phyloP scores from a whole-genome alignment of 805 yeast genomes.

The Candida quercuum region DNA sequence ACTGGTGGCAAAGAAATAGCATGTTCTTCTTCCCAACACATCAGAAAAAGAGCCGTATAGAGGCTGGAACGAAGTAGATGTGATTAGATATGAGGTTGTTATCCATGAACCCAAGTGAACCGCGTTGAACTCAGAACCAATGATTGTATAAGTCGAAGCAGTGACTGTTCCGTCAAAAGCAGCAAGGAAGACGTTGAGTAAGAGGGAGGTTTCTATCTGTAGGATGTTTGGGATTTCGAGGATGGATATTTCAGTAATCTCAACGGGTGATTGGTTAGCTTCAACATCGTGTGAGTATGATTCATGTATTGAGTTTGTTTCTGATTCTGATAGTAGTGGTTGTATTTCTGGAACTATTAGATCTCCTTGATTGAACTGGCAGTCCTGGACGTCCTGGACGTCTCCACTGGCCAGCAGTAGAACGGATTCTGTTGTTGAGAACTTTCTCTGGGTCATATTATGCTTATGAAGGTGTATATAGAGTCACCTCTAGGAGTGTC shows the following conservation, averaged over 20 bases:
- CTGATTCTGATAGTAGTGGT: no score
- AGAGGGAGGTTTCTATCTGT: conserved; percentile 29
- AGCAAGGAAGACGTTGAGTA: conserved; percentile 36
- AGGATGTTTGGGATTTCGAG: conserved; percentile 20
- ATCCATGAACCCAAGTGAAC: conserved; percentile 35
- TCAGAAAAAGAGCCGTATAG: conserved; percentile 36
- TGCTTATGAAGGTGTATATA: no score
- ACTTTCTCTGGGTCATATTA: conserved; percentile 5
- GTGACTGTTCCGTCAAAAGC: conserved; percentile 46
- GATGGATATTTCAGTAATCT: conserved; percentile 13
- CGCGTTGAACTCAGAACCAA: conserved; percentile 36
- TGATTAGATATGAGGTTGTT: conserved; percentile 35
- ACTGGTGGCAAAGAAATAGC: conserved; percentile 30
- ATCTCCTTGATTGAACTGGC: no score
- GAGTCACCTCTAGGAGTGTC: no score
- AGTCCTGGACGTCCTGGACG: conserved; percentile 7
- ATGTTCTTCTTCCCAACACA: conserved; percentile 30
- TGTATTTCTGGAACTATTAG: not conserved
- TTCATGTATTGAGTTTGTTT: no score
- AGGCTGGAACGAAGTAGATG: conserved; percentile 38
- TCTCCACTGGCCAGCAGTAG: conserved; percentile 14
- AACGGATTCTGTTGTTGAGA: conserved; percentile 10
- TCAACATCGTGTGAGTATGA: no score
- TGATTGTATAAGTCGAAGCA: conserved; percentile 42
- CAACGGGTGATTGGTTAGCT: no score